Evolutionary conservation across 306 rosid species (phyloP), one percentile per base, ranked within the genome.

Genomic region (Pterocarpus macrocarpus): DNA sequence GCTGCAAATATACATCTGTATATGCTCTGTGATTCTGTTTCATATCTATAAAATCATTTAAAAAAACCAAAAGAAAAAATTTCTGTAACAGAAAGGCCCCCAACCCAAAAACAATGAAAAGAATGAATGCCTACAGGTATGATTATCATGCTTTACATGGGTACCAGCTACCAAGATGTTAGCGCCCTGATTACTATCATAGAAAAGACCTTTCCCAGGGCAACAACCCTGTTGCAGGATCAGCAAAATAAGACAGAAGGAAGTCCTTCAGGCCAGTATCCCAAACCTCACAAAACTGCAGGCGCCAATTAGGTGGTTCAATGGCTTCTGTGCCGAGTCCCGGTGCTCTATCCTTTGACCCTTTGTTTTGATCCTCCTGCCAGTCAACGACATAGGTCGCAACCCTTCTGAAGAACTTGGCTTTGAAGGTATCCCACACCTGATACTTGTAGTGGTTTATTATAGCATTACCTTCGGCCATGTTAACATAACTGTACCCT

Each of bases 321-420:
- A 93, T 61, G 41, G 99, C 97, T 79, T 87, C 94, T 2, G 97
- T 94, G 69, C 98, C 98, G 11, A 96, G 85, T 47, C 99, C 99
- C 0, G 99, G 99, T 47, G 98, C 98, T 83, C 99, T 89, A 75
- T 96, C 99, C 80, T 90, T 96, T 5, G 99, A 96, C 39, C 97
- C 96, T 79, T 89, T 83, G 76, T 96, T 94, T 77, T 90, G 94
- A 52, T 92, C 97, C 85, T 96, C 90, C 53, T 87, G 88, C 99
- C 99, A 96, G 71, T 96, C 99, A 9, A 80, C 98, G 64, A 96
- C 99, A 76, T 96, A 96, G 10, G 99, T 96, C 56, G 99, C 96
- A 56, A 94, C 99, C 83, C 99, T 92, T 83, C 99, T 91, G 76
- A 39, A 85, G 80, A 96, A 96, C 84, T 96, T 96, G 56, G 92